These are phyloP conservation scores for Oldenlandia corymbosa DNA, from an alignment of 257 asterid genomes.

Conservation along the genomic window DNA sequence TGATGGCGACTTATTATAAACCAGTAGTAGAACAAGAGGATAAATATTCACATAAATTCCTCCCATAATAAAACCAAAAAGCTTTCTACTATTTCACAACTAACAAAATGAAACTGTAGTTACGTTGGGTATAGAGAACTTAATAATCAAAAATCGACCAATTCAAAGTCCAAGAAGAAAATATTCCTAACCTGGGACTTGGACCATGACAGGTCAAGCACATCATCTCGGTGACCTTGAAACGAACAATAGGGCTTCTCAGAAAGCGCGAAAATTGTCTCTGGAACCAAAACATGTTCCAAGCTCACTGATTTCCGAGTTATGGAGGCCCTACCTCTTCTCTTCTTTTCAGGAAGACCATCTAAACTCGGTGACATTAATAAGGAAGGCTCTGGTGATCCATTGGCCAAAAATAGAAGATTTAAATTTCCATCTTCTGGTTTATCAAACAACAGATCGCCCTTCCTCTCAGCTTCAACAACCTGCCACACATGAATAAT, in stretches of 20 bases:
- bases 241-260: slow-evolving; percentile 85
- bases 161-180: slow-evolving; percentile 7
- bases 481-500: slow-evolving; percentile 95
- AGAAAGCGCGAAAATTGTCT: slow-evolving; percentile 63
- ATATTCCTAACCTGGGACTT: slow-evolving; percentile 77
- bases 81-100: background rate
- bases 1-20: too few relatives aligned
- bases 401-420: slow-evolving; percentile 59
- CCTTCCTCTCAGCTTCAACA: slow-evolving; percentile 76
- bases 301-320: slow-evolving; percentile 74
- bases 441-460: slow-evolving; percentile 66
- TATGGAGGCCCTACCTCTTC: slow-evolving; percentile 78
- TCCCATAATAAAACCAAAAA: too few relatives aligned
- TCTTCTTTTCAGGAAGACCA: slow-evolving; percentile 63
- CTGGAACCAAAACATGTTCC: slow-evolving; percentile 85
- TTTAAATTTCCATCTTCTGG: slow-evolving; percentile 79
- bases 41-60: too few relatives aligned
- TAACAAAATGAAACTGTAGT: background rate
- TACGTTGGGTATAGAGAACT: background rate
- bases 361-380: slow-evolving; percentile 65
- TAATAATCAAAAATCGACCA: background rate
- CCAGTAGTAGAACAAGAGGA: too few relatives aligned
- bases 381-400: slow-evolving; percentile 73
- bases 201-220: slow-evolving; percentile 97
- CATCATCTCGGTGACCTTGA: slow-evolving; percentile 79